phyloP scores from a whole-genome alignment of 768 basidiomycete genomes.

The Phylloporus sp. region DNA sequence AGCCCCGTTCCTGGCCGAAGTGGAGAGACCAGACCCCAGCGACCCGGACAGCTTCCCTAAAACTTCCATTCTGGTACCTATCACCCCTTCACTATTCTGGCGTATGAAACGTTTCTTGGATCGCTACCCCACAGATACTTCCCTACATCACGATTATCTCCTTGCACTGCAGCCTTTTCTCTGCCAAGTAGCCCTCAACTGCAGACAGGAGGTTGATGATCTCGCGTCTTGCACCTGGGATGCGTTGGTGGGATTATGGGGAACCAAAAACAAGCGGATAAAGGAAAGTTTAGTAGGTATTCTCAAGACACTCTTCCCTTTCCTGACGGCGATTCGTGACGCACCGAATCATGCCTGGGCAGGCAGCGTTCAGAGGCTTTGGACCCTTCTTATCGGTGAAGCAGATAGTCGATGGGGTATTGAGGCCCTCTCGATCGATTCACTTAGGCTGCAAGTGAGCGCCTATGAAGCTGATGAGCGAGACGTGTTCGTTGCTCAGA shows the following conservation, averaged over 20 bases:
- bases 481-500: constrained; percentile 53
- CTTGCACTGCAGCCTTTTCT: constrained; percentile 63
- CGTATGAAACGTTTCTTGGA: constrained; percentile 61
- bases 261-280: constrained; percentile 65
- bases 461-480: constrained; percentile 17
- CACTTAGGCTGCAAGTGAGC: constrained; percentile 50
- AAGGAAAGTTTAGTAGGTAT: constrained; percentile 80
- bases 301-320: constrained; percentile 68
- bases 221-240: constrained; percentile 65
- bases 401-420: constrained; percentile 61
- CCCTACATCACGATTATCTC: constrained; percentile 74
- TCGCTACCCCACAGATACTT: constrained; percentile 66
- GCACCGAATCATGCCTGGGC: constrained; percentile 35
- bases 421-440: constrained; percentile 59
- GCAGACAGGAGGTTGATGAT: constrained; percentile 46
- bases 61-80: constrained; percentile 10
- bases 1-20: constrained; percentile 50
- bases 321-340: constrained; percentile 42
- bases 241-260: constrained; percentile 65
- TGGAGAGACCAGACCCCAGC: constrained; percentile 22
- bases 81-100: constrained; percentile 47
- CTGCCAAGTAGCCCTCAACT: constrained; percentile 74
- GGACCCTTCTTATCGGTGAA: constrained; percentile 55
- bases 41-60: constrained; percentile 33
- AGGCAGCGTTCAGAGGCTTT: constrained; percentile 48